Evolutionary conservation across 805 yeast genomes (phyloP).

Genomic region (Wickerhamomyces subpelliculosus): DNA sequence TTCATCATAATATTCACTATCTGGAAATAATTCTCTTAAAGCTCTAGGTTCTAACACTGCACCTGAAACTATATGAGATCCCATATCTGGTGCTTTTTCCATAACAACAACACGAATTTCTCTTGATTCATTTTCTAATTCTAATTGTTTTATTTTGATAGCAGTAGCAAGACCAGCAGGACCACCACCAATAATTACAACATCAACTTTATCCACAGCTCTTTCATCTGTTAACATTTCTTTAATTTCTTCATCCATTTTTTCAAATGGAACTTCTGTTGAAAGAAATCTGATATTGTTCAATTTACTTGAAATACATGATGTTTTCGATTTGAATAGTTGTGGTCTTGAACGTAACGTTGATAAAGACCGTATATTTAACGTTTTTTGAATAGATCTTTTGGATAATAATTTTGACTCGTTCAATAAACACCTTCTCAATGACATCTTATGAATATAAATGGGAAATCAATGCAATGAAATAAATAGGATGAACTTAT

Average conservation of each 20-base stretch:
- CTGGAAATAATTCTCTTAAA: conserved; percentile 74
- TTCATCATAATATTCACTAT: conserved; percentile 45
- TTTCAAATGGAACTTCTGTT: conserved; percentile 20
- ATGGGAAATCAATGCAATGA: background rate
- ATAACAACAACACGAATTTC: conserved; percentile 79
- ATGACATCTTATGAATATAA: background rate
- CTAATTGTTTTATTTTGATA: conserved; percentile 79
- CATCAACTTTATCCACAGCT: conserved; percentile 83
- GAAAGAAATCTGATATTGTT: conserved; percentile 7
- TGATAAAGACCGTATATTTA: background rate
- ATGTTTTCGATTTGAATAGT: background rate
- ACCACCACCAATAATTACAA: conserved; percentile 95
- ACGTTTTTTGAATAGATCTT: background rate
- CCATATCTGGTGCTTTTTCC: conserved; percentile 91
- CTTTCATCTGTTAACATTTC: conserved; percentile 53
- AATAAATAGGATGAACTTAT: too few species aligned
- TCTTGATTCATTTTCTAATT: conserved; percentile 53
- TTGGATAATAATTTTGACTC: background rate
- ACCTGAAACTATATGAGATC: conserved; percentile 88
- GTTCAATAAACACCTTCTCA: background rate
- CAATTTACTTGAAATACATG: too few species aligned
- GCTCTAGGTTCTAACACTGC: conserved; percentile 92
- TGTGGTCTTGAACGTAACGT: background rate
- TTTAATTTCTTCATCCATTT: conserved; percentile 35
- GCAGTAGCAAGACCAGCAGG: conserved; percentile 97